Evolutionary conservation across 2,329 filamentous ascomycete species (phyloP).

Genomic region (Alternaria angustiovoidea): DNA sequence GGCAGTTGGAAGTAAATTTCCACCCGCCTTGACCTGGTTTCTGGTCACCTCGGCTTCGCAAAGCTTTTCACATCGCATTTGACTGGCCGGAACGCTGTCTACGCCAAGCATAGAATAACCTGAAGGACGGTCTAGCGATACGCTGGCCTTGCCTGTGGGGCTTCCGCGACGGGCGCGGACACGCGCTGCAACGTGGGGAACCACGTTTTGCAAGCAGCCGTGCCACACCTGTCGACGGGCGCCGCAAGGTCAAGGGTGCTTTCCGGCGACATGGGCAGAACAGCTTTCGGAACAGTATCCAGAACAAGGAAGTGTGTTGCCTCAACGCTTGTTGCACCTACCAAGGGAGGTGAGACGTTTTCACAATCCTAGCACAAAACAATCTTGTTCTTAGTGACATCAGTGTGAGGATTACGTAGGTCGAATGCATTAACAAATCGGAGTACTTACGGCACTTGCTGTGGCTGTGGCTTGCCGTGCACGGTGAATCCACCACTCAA

Average conservation of each 20-base stretch:
- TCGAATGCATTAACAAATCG: conserved; percentile 28
- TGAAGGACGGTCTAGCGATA: conserved; percentile 34
- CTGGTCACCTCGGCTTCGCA: conserved; percentile 24
- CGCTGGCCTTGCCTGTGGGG: conserved; percentile 31
- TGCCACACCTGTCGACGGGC: conserved; percentile 33
- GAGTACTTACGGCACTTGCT: conserved; percentile 26
- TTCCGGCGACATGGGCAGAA: conserved; percentile 19
- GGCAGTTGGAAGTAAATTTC: conserved; percentile 30
- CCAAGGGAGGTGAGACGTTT: neutral
- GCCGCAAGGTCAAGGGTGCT: conserved; percentile 23
- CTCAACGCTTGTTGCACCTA: conserved; percentile 12
- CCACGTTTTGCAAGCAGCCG: conserved; percentile 33
- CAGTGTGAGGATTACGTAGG: conserved; percentile 10
- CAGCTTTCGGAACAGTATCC: conserved; percentile 11
- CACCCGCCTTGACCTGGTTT: conserved; percentile 22
- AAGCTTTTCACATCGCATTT: conserved; percentile 13
- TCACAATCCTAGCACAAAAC: neutral
- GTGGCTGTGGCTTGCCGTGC: conserved; percentile 27
- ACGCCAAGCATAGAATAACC: conserved; percentile 24
- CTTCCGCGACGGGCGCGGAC: conserved; percentile 36
- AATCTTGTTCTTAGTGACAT: conserved; percentile 12
- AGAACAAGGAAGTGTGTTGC: conserved; percentile 11
- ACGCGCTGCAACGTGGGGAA: conserved; percentile 47
- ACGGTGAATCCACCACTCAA: conserved; percentile 31
- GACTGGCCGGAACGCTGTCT: conserved; percentile 11